These are phyloP conservation scores for Colletotrichum musae DNA, from an alignment of 2,329 filamentous ascomycete species.

Conservation along the genomic window DNA sequence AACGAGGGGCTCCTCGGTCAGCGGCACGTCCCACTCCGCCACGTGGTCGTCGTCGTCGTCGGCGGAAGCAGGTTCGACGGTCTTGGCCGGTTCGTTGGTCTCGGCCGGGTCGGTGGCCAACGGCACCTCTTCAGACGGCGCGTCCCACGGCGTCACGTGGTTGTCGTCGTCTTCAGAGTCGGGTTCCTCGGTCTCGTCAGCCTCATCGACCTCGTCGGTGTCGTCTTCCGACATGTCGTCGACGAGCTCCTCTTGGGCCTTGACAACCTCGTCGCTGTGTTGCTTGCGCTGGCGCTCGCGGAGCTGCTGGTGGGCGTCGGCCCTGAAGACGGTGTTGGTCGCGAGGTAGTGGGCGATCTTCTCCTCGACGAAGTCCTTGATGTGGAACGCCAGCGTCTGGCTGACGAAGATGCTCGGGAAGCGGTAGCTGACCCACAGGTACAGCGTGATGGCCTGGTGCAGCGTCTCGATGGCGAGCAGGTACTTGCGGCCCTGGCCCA, in stretches of 20 bases:
- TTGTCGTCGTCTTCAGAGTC: no score
- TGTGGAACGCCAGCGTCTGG: slow-evolving; percentile 82
- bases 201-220: slow-evolving; percentile 39
- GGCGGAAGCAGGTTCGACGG: neutral
- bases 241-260: slow-evolving; percentile 46
- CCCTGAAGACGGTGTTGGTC: slow-evolving; percentile 33
- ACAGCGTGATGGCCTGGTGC: slow-evolving; percentile 86
- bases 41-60: slow-evolving; percentile 43
- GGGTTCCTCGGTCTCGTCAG: slow-evolving; percentile 4
- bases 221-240: slow-evolving; percentile 46
- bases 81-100: no score
- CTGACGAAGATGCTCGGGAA: slow-evolving; percentile 86
- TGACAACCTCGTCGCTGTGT: slow-evolving; percentile 1
- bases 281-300: slow-evolving; percentile 25
- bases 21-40: slow-evolving; percentile 52
- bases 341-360: slow-evolving; percentile 77
- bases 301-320: slow-evolving; percentile 47
- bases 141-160: no score
- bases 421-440: slow-evolving; percentile 94
- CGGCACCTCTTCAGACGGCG: no score
- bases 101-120: no score
- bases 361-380: slow-evolving; percentile 83
- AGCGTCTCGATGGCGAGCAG: slow-evolving; percentile 80
- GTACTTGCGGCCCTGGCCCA: slow-evolving; percentile 59
- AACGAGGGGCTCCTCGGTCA: slow-evolving; percentile 53